Conservation (phyloP, 2,329 filamentous ascomycete genomes). For the Chaetomium sp. region DNA sequence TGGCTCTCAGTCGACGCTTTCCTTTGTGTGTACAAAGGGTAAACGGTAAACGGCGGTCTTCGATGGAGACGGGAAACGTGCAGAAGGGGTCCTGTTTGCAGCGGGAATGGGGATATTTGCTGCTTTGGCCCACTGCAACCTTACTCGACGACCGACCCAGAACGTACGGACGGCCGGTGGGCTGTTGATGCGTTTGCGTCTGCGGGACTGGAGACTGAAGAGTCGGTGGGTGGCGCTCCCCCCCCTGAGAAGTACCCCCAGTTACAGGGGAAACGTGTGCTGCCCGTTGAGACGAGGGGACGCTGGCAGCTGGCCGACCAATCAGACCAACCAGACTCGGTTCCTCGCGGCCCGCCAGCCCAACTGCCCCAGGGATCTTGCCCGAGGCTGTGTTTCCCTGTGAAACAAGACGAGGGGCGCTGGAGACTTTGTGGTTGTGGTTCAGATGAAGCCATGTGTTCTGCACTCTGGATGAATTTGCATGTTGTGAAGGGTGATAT, state of each 20-base stretch:
- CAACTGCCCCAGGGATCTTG: slow-evolving; percentile 1
- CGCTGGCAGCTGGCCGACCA: background rate
- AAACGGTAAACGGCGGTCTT: slow-evolving; percentile 8
- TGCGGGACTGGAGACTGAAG: too few relatives aligned
- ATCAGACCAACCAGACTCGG: background rate
- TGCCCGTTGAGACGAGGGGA: background rate
- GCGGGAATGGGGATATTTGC: slow-evolving; percentile 8
- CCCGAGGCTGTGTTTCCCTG: background rate
- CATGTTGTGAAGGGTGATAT: background rate
- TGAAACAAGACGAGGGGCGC: background rate
- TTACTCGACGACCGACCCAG: background rate
- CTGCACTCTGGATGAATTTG: background rate
- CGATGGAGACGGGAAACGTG: background rate
- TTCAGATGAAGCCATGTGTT: too few relatives aligned
- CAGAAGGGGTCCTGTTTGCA: background rate
- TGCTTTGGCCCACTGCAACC: slow-evolving; percentile 8
- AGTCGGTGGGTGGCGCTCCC: too few relatives aligned
- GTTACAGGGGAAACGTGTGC: background rate
- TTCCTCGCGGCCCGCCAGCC: background rate
- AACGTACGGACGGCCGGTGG: slow-evolving; percentile 1
- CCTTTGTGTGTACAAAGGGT: background rate
- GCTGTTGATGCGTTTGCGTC: background rate
- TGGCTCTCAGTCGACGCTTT: background rate
- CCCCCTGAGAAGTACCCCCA: too few relatives aligned
- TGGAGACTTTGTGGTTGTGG: too few relatives aligned